Evolutionary conservation across 768 basidiomycete genomes (phyloP), one percentile per base, ranked within the genome.

Genomic region (Termitomyces heimii): DNA sequence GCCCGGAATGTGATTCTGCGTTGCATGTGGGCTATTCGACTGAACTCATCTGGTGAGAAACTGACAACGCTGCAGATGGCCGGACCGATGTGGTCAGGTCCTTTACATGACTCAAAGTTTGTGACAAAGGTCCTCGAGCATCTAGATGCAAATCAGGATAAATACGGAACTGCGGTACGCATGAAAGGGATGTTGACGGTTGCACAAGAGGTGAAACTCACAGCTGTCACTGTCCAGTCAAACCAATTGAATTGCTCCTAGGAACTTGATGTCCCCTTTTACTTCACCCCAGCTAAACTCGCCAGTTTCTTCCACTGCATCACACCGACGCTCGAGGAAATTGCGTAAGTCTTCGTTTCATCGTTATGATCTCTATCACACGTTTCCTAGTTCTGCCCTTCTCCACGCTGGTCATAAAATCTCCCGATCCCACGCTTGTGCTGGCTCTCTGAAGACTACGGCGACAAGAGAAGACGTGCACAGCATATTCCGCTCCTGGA

Each of bases 151-250:
- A 80, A 86, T 60, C 68, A 81, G 60, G 75, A 77, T 40, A 79
- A 78, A 40, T 98, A 94, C 66, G 86, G 88, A 10, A 98, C 95
- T 0, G 78, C 82, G 16, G 63, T 80, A 0, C 79, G 97, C 53
- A 98, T 99, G 88, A 89, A 87, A 70, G 97, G 97, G 1, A 98
- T 99, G 97, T 73, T 98, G 46, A 86, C 88, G 7, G 80, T 97
- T 2, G 94, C 95, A 0, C 82, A 85, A 70, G 89, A 96, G 76
- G 96, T 90, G n/a, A 46, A 42, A 18, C 22, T 13, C 26, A 32
- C 39, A 20, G 28, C 20, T 52, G 32, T 29, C 46, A 49, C 24
- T 43, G 22, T 14, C 18, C 26, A 29, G 7, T 24, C 10, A 20
- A 18, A 53, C 31, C n/a, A n/a, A n/a, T n/a, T 58, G 0, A 58